Evolutionary conservation across 2,329 filamentous ascomycete species (phyloP), one percentile per base, ranked within the genome.

Genomic region (Colletotrichum orchidophilum): DNA sequence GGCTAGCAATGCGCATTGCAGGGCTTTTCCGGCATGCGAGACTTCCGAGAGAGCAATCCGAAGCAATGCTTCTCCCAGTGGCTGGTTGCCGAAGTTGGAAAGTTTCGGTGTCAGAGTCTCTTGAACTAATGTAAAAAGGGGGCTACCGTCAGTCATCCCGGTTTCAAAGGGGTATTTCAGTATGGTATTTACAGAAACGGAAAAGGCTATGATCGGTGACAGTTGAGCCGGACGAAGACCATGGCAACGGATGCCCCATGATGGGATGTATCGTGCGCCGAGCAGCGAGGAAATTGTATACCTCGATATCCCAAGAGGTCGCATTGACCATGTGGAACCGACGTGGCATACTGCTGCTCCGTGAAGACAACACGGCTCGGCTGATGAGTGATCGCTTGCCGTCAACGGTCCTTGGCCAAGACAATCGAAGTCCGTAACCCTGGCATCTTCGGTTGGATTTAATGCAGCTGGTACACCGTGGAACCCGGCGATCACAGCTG

Each of bases 361-460:
- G 31, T 6, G 11, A 24, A 15, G 12, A 4, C 13, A 31, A 21
- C 5, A 9, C 7, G 15, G 55, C 61, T 15, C 8, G 42, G 8
- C 29, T 66, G 3, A 73, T 71, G 4, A 77, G 72, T 2, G 76
- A 69, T 31, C 77, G 77, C 59, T 63, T 75, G 52, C 71, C 71
- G 60, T 80, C 75, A 39, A 63, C 62, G 27, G 72, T 70, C 46
- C 73, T 73, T 2, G 78, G 78, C 78, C 78, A 80, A 6, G 78
- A 80, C 9, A 80, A 66, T 5, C 77, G 76, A 13, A 76, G 11
- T 3, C 57, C 74, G 53, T 78, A 78, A 5, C 77, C 77, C 63
- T 74, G 70, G 64, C 77, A 78, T 13, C 66, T 49, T 39, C 75
- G 73, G 2, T 63, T 55, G 26, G 75, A 69, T 62, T 70, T 69